Evolutionary conservation across 306 rosid genomes (phyloP), one percentile per base, ranked within the genome.

Genomic region (Pyrus betulifolia): DNA sequence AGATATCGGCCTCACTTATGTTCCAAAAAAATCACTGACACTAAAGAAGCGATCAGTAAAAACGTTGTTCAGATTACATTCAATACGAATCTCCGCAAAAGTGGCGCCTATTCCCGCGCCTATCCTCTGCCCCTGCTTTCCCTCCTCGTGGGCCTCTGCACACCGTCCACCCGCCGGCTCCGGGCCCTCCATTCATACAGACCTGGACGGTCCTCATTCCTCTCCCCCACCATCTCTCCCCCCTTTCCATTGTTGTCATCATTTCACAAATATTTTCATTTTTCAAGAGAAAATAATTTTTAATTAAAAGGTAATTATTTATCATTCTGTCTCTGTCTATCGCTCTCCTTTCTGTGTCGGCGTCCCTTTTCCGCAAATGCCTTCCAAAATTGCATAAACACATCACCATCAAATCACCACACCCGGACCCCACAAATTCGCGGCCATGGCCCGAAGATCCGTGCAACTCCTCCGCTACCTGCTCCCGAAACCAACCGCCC

Each of bases 391-490:
- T 81, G 49, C 81, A 25, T 51, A 21, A 58, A 22, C 70, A 57
- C 74, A 62, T 57, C 80, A 49, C 31, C 4, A 70, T 67, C 61
- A 52, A 52, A 22, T 19, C 78, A 44, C 49, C 27, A 78, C 33
- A 4, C 51, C 10, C 55, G 45, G 57, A n/a, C 45, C 75, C 58
- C 75, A 51, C 55, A 70, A 30, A 6, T 51, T 8, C 3, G 55
- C 40, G 5, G 61, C 78, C 69, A 92, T 92, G 97, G 92, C 90
- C 75, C 57, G 84, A 70, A 70, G 87, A 81, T 65, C 90, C 71
- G 14, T 74, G 0, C 81, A 84, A 2, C 49, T 71, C 74, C 69
- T 91, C 18, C 80, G 78, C 25, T 70, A 61, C 77, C 4, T 67
- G 61, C 70, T 78, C 45, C 5, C 61, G 54, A 19, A n/a, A 11